phyloP scores from a whole-genome alignment of 306 rosid species.

The Quercus alba region DNA sequence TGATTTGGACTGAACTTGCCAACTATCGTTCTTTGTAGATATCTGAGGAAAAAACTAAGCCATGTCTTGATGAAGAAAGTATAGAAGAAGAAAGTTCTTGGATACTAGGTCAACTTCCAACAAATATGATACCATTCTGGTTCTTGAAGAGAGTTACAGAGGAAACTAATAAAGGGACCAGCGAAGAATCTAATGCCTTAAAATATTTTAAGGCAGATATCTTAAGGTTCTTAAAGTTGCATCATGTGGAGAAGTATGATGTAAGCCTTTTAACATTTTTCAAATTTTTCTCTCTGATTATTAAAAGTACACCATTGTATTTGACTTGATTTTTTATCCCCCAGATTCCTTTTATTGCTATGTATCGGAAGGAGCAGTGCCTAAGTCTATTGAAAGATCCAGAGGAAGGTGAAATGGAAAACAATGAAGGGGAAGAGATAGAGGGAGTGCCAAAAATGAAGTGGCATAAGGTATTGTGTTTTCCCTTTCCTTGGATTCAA shows the following conservation, averaged over 20 bases:
- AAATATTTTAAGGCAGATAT: conserved; percentile 42
- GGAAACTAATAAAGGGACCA: conserved; percentile 17
- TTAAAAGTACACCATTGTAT: not conserved
- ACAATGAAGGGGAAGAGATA: conserved; percentile 53
- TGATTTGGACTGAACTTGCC: not conserved
- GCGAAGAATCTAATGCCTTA: conserved; percentile 39
- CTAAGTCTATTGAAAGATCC: conserved; percentile 74
- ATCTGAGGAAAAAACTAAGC: conserved; percentile 77
- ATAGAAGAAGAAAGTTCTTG: conserved; percentile 74
- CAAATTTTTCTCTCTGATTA: no score
- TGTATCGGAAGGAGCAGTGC: conserved; percentile 92
- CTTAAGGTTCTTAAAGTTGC: conserved; percentile 77
- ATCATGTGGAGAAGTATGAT: conserved; percentile 39
- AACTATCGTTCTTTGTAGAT: conserved; percentile 36
- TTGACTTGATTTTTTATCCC: conserved; percentile 19
- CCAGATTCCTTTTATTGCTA: conserved; percentile 85
- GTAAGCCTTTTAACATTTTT: conserved; percentile 17
- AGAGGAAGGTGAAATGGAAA: conserved; percentile 42
- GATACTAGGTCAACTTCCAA: conserved; percentile 60
- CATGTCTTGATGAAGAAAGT: conserved; percentile 58
- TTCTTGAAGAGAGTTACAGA: conserved; percentile 44
- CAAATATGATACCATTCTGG: conserved; percentile 54
- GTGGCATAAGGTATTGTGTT: conserved; percentile 78
- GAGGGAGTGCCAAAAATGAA: conserved; percentile 64
- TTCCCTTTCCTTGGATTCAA: no score